These are phyloP conservation scores for Zelopaecilomyces penicillatus DNA, from an alignment of 2,329 filamentous ascomycete genomes.

Conservation along the genomic window DNA sequence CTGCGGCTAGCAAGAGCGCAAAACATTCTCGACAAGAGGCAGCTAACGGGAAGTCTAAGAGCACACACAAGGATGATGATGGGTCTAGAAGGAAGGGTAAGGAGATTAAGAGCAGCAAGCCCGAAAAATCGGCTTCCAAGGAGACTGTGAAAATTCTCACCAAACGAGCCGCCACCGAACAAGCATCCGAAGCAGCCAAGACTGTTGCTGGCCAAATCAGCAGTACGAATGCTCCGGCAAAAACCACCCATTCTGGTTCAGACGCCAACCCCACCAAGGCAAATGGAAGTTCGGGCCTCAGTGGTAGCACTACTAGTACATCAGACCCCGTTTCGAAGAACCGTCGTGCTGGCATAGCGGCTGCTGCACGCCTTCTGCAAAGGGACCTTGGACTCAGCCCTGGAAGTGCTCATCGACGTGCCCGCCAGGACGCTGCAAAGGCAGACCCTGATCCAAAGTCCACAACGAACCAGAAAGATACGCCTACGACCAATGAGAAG, in stretches of 20 bases:
- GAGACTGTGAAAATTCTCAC: constrained; percentile 57
- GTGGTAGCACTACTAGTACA: not conserved
- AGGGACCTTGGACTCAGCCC: constrained; percentile 58
- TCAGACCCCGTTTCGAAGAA: constrained; percentile 36
- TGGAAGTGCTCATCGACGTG: constrained; percentile 52
- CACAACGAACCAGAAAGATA: constrained; percentile 30
- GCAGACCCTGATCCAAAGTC: constrained; percentile 40
- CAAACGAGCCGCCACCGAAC: constrained; percentile 47
- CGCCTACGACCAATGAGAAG: constrained; percentile 9
- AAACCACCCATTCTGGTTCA: constrained; percentile 14
- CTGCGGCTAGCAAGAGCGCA: constrained; percentile 30
- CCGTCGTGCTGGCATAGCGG: constrained; percentile 51
- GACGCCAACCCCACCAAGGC: constrained; percentile 22
- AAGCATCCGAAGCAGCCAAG: constrained; percentile 38
- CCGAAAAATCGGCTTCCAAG: constrained; percentile 40
- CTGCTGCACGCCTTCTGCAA: constrained; percentile 56
- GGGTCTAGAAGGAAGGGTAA: constrained; percentile 54
- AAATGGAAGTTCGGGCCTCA: not conserved
- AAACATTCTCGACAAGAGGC: constrained; percentile 51
- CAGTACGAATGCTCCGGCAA: not conserved
- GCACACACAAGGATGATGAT: constrained; percentile 37
- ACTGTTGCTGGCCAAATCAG: constrained; percentile 28
- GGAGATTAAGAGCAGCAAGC: constrained; percentile 48
- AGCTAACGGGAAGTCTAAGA: constrained; percentile 40
- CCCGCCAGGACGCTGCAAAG: constrained; percentile 50